Percentiles rank a stretch among this genome's conserved stretches.
Conservation (phyloP, 1,139 yeast genomes). For the Kodamaea fungicola region DNA sequence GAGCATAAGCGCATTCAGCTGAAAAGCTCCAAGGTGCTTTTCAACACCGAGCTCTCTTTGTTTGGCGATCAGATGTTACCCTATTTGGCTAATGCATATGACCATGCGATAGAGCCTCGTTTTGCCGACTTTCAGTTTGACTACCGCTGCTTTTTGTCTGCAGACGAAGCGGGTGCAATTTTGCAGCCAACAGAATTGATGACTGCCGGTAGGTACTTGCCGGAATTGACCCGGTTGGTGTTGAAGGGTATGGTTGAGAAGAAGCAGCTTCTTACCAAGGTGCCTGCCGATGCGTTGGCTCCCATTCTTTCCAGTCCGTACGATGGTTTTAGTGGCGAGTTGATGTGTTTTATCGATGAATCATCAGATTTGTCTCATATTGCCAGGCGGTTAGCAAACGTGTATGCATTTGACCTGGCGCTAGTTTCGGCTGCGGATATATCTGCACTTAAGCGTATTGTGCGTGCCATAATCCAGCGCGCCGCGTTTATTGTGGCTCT, state of each 20-base stretch:
- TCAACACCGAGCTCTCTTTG: constrained; percentile 40
- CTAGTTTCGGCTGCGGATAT: constrained; percentile 25
- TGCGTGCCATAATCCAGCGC: constrained; percentile 30
- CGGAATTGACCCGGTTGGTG: constrained; percentile 47
- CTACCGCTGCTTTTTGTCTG: constrained; percentile 33
- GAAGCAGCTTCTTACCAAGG: constrained; percentile 28
- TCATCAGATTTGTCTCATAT: constrained; percentile 20
- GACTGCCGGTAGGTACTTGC: constrained; percentile 55
- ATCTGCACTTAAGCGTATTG: constrained; percentile 23
- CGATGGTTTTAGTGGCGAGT: constrained; percentile 41
- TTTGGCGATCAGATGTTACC: constrained; percentile 35
- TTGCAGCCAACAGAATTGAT: constrained; percentile 56
- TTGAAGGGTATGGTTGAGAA: constrained; percentile 30
- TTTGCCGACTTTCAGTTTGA: constrained; percentile 22
- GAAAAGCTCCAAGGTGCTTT: constrained; percentile 18
- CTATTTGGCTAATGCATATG: constrained; percentile 35
- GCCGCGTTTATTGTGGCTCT: constrained; percentile 43
- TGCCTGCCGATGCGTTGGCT: constrained; percentile 8
- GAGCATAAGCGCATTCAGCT: constrained; percentile 2
- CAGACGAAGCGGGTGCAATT: constrained; percentile 27
- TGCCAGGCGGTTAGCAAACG: constrained; percentile 17
- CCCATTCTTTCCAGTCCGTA: constrained; percentile 16
- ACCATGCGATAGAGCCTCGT: constrained; percentile 32
- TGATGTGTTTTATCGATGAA: constrained; percentile 38
- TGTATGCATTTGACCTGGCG: constrained; percentile 21